phyloP scores from a whole-genome alignment of 805 yeast species.

The Candida broadrunensis region DNA sequence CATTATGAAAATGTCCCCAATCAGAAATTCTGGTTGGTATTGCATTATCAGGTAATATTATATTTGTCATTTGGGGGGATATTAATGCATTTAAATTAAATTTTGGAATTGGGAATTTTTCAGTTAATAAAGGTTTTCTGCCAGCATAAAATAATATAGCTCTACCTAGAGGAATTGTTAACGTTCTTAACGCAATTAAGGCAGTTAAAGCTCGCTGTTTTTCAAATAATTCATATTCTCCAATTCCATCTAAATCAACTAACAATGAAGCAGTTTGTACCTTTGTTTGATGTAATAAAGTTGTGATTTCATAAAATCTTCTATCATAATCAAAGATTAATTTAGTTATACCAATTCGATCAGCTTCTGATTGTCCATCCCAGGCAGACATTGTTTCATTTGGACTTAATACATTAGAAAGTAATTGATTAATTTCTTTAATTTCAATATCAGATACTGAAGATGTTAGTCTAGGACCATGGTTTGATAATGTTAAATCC shows the following conservation, averaged over 20 bases:
- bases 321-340: slow-evolving; percentile 75
- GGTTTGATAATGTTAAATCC: slow-evolving; percentile 44
- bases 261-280: slow-evolving; percentile 50
- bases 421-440: slow-evolving; percentile 41
- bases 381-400: slow-evolving; percentile 53
- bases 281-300: slow-evolving; percentile 66
- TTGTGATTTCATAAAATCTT: slow-evolving; percentile 73
- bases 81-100: slow-evolving; percentile 67
- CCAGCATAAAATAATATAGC: slow-evolving; percentile 70
- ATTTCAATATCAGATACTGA: slow-evolving; percentile 4
- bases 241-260: slow-evolving; percentile 32
- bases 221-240: slow-evolving; percentile 56
- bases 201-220: slow-evolving; percentile 59
- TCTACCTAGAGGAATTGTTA: slow-evolving; percentile 75
- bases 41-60: slow-evolving; percentile 54
- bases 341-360: slow-evolving; percentile 62
- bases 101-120: slow-evolving; percentile 75
- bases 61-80: slow-evolving; percentile 62
- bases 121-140: slow-evolving; percentile 77
- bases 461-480: neutral
- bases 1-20: slow-evolving; percentile 93
- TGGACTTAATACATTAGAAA: slow-evolving; percentile 32
- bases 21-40: slow-evolving; percentile 49
- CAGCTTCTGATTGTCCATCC: slow-evolving; percentile 72
- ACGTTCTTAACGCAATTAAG: slow-evolving; percentile 64